Base-by-base conservation (phyloP, 352 stramenopile species). In the Phytophthora multivora region DNA sequence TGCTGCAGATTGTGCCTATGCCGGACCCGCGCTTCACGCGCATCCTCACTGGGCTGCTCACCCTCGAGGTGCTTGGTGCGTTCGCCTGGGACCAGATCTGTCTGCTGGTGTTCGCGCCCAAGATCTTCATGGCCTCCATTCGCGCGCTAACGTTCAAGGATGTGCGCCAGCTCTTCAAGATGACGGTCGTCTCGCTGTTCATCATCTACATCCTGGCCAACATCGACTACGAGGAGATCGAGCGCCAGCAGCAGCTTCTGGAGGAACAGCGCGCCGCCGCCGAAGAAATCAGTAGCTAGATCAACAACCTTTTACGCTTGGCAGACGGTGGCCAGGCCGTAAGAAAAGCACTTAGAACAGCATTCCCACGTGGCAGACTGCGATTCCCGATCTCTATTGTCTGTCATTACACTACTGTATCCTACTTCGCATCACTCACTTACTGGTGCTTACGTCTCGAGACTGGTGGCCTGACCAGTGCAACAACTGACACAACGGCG, bases 1-100 rank as follows among this genome's bases (percentile, higher is more conserved):
- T 96, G 61, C 75, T 98, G 51, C 85, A 97, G 72, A 95, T 98
- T 59, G 90, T 97, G 55, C 88, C 89, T 25, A 94, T 98, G 75
- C 92, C 92, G 0, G 88, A 95, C 71, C 83, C 80, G 38, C 80
- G 84, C 49, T 95, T 96, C 57, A 84, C 86, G 23, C 86, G 87
- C 2, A 73, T 93, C 28, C 71, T 96, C 7, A 95, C 86, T 41
- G 83, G 80, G 9, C 71, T 96, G 41, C 63, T 96, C 7, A 86
- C 86, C 19, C 81, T 95, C 18, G 87, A 95, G 45, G 86, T 96
- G 36, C 77, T 95, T 30, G 88, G 88, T 33, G 86, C 88, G 26
- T 95, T 96, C 43, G 78, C 81, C 0, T 96, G 86, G 85, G 88
- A 96, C 55, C 85, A 94, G 69, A 40, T 95, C 11, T 95, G 85